These are phyloP conservation scores for Xylaria castorea DNA, from an alignment of 495 filamentous ascomycete species.

Conservation along the genomic window DNA sequence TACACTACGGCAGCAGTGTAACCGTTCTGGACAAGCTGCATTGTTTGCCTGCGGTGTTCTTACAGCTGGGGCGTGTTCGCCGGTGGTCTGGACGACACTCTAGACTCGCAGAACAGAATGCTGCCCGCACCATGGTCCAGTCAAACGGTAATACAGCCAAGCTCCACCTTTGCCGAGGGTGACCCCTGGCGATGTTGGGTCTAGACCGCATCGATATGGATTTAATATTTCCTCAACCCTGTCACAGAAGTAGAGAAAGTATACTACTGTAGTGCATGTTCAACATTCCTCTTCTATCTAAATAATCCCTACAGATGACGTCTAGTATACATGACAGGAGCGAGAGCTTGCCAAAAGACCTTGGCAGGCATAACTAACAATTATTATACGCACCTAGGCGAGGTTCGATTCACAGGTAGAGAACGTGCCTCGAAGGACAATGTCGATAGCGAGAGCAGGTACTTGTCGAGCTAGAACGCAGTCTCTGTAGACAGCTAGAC, in stretches of 20 bases:
- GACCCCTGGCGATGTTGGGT: conserved; percentile 19
- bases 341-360: not conserved
- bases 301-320: not conserved
- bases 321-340: not conserved
- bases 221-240: conserved; percentile 1
- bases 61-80: conserved; percentile 19
- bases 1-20: conserved; percentile 16
- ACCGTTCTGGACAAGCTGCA: conserved; percentile 14
- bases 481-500: not conserved
- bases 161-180: conserved; percentile 16
- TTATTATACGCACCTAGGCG: not conserved
- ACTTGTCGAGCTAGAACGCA: not conserved
- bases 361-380: not conserved
- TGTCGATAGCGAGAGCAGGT: not conserved
- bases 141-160: conserved; percentile 2
- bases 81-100: conserved; percentile 26
- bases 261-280: not conserved
- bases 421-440: not conserved
- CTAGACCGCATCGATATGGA: conserved; percentile 22
- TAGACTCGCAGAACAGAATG: conserved; percentile 4
- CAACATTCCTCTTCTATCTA: not conserved
- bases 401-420: not conserved
- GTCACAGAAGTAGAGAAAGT: not conserved
- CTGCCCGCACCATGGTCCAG: not conserved
- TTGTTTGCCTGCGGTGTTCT: conserved; percentile 14